Percentiles rank a stretch among this genome's conserved stretches.
Conservation (phyloP, 78 protist species). For the Emiliania huxleyi region DNA sequence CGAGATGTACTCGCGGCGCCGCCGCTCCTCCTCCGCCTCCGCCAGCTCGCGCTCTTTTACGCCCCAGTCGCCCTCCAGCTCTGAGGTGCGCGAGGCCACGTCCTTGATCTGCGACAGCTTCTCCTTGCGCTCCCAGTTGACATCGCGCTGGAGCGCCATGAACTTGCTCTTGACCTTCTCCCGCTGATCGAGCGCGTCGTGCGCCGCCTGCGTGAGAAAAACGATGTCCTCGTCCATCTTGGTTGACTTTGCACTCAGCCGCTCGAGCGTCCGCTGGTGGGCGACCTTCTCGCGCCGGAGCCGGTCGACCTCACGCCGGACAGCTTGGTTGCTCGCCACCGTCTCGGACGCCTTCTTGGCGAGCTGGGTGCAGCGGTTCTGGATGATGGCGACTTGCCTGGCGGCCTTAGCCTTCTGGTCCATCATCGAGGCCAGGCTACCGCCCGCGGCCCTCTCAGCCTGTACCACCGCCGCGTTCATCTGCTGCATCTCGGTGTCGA, state of each 20-base stretch:
- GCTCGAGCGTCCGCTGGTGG: background rate
- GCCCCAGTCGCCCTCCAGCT: background rate
- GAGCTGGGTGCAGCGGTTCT: background rate
- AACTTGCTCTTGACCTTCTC: background rate
- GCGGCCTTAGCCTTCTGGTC: no score
- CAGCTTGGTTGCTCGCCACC: background rate
- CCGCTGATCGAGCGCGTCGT: conserved; percentile 19
- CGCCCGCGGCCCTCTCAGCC: no score
- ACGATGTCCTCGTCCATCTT: conserved; percentile 13
- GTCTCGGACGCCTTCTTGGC: background rate
- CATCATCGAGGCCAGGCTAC: no score
- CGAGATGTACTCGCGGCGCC: background rate
- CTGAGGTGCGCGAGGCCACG: background rate
- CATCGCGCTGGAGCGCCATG: background rate
- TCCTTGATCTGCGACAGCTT: background rate
- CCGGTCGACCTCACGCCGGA: background rate
- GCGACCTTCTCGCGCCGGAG: background rate
- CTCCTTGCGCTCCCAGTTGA: background rate
- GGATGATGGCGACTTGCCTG: background rate
- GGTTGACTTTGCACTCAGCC: background rate
- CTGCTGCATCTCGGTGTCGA: background rate
- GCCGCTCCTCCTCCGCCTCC: background rate
- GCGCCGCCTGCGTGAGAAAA: background rate
- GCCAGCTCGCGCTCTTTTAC: background rate
- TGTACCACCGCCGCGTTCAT: background rate